Percentiles rank a stretch among this genome's conserved stretches.
Conservation (phyloP, 768 basidiomycete species). For the Paxillus ammoniavirescens region DNA sequence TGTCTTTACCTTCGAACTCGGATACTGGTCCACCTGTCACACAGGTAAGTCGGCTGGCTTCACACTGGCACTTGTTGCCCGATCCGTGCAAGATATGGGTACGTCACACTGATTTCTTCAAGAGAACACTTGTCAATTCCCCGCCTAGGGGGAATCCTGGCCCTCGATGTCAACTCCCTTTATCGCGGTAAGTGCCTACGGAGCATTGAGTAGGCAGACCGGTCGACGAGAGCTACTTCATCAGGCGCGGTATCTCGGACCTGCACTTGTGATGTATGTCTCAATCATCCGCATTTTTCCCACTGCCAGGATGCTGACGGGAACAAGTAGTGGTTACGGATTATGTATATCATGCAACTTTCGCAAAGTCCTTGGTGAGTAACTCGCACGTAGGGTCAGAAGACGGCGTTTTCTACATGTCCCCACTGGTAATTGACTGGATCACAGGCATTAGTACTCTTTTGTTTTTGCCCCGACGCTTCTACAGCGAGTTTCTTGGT, state of each 20-base stretch:
- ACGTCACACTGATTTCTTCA: background rate
- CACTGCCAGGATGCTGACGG: background rate
- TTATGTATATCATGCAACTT: constrained; percentile 2
- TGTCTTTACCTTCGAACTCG: no score
- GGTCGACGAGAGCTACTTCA: background rate
- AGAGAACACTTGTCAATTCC: background rate
- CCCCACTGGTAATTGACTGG: background rate
- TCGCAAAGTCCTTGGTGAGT: background rate
- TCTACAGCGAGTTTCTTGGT: no score
- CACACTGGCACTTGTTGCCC: background rate
- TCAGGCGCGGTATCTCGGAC: constrained; percentile 9
- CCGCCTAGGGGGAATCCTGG: constrained; percentile 11
- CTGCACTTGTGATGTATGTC: constrained; percentile 5
- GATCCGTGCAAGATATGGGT: constrained; percentile 7
- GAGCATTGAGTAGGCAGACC: no score
- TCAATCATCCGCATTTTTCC: background rate
- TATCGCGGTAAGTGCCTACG: constrained; percentile 5
- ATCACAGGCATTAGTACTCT: constrained; percentile 1
- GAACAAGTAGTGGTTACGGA: background rate
- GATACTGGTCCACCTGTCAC: no score
- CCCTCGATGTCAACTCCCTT: constrained; percentile 7
- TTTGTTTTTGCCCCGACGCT: no score
- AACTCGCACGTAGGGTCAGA: background rate
- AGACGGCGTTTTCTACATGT: background rate
- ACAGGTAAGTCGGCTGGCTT: background rate